phyloP scores from a whole-genome alignment of 805 yeast species.

The Candida nitratophila region DNA sequence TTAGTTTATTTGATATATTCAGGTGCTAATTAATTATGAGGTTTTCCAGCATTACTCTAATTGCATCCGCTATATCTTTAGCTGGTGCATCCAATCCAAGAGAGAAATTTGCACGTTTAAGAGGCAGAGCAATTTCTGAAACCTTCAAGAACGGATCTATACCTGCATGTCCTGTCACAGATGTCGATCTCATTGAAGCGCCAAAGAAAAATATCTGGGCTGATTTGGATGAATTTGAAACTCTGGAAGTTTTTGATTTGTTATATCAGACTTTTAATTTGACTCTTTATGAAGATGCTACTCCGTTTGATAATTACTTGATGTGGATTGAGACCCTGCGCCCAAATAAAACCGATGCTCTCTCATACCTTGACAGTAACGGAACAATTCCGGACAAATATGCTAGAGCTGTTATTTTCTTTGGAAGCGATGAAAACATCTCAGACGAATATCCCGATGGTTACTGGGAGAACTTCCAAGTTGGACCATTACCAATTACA shows the following conservation, averaged over 20 bases:
- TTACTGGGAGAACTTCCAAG: constrained; percentile 2
- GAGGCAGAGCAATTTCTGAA: background rate
- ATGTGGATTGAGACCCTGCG: constrained; percentile 6
- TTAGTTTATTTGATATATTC: too few species aligned
- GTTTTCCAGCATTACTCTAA: background rate
- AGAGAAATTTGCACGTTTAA: background rate
- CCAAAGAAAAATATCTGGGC: constrained; percentile 6
- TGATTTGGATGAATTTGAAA: background rate
- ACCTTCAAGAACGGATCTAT: background rate
- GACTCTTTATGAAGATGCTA: constrained; percentile 1
- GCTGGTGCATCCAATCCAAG: background rate
- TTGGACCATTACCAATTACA: constrained; percentile 3
- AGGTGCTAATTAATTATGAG: too few species aligned
- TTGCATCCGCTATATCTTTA: background rate
- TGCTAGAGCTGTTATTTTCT: constrained; percentile 2
- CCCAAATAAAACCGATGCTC: constrained; percentile 22
- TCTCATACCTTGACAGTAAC: constrained; percentile 13
- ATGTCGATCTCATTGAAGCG: background rate
- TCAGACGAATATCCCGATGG: constrained; percentile 1
- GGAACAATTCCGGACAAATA: constrained; percentile 14
- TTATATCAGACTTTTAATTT: background rate
- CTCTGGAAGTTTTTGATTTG: background rate
- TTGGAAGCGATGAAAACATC: constrained; percentile 1
- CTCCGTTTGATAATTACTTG: constrained; percentile 1
- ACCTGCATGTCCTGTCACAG: background rate